Evolutionary conservation across 2,329 filamentous ascomycete species (phyloP).

Genomic region (Colletotrichum truncatum): DNA sequence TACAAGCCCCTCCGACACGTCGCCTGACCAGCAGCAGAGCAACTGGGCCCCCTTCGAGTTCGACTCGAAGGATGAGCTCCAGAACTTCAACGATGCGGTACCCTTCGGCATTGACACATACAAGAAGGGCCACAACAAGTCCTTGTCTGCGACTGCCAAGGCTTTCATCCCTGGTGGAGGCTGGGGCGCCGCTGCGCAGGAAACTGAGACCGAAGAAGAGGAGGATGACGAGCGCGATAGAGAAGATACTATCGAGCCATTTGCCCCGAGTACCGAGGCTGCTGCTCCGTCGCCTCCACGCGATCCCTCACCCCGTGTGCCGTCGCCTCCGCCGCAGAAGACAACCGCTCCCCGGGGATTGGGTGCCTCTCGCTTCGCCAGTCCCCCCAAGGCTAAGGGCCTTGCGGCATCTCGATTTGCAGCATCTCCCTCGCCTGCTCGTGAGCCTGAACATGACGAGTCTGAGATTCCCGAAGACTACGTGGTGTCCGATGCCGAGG

Average conservation of each 20-base stretch:
- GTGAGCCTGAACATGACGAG: conserved; percentile 39
- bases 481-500: conserved; percentile 16
- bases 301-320: conserved; percentile 33
- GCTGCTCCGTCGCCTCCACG: conserved; percentile 1
- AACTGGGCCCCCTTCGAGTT: conserved; percentile 72
- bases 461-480: conserved; percentile 35
- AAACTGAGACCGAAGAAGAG: conserved; percentile 31
- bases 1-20: conserved; percentile 62
- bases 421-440: conserved; percentile 47
- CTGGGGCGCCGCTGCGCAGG: conserved; percentile 8
- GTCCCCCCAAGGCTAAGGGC: conserved; percentile 50
- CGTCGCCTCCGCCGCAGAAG: conserved; percentile 32
- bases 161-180: conserved; percentile 67
- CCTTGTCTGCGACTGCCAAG: conserved; percentile 76
- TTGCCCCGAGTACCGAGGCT: conserved; percentile 12
- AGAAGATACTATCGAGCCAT: conserved; percentile 30
- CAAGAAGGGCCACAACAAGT: conserved; percentile 57
- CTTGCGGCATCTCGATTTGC: conserved; percentile 57
- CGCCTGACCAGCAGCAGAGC: conserved; percentile 56
- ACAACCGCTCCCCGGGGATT: conserved; percentile 46
- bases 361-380: conserved; percentile 57
- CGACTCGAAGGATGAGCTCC: conserved; percentile 56
- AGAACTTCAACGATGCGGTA: conserved; percentile 61
- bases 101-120: conserved; percentile 57
- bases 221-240: conserved; percentile 31